Base-by-base conservation (phyloP, 2,329 filamentous ascomycete genomes). In the Penicillium capsulatum region DNA sequence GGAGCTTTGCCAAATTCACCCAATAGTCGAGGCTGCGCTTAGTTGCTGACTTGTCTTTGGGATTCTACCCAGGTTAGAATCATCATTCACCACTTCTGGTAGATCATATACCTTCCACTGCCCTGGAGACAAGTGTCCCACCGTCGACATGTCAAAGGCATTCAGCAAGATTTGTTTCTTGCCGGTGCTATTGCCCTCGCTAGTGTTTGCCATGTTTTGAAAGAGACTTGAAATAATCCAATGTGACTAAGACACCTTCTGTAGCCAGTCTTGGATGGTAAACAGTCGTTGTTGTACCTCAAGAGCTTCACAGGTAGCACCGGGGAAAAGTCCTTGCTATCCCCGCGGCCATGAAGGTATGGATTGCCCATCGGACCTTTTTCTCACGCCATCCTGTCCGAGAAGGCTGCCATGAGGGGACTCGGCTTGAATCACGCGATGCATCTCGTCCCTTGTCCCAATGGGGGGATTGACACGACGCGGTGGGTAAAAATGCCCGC, bases 121-220 rank as follows among this genome's bases (percentile, higher is more conserved):
- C 1, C 80, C 80, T 1, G 79, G 79, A 0, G 76, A 79, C 22
- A 84, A 56, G 55, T 84, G 80, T 2, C 79, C 79, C 4, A 82
- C 71, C 0, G 79, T 81, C 2, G 71, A 78, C 78, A 82, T 82
- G 43, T 82, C 79, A 48, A 83, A 82, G 2, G 79, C 79, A 64
- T 82, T 83, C 32, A 83, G 65, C 4, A 82, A 55, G 78, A 81
- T 41, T 72, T 74, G 69, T 49, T 76, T 77, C 55, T 72, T 75
- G 19, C 40, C 38, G 31, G 31, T 35, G n/a, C 10, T 9, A 27
- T 26, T 14, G 50, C 51, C 54, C 56, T 59, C 27, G n/a, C 22
- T 11, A 24, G 22, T 24, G 22, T 11, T n/a, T n/a, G n/a, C n/a
- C n/a, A n/a, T n/a, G n/a, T n/a, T n/a, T n/a, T n/a, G n/a, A n/a